phyloP scores from a whole-genome alignment of 768 basidiomycete species.

The Russula ochroleuca region DNA sequence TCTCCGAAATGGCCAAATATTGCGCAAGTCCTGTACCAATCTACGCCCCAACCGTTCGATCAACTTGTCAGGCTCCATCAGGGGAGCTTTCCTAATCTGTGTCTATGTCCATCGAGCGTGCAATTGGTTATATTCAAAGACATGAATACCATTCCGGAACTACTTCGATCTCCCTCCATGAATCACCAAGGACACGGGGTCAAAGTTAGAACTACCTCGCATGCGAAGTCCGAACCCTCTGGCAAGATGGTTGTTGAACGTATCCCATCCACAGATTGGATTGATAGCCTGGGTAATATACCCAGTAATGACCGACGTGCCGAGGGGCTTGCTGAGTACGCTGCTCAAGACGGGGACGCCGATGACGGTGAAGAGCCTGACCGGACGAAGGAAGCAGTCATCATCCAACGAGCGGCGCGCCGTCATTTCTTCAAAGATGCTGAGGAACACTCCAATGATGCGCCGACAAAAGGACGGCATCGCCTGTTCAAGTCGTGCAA shows the following conservation, averaged over 20 bases:
- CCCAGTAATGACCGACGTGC: background rate
- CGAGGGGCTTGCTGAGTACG: constrained; percentile 5
- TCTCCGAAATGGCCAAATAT: background rate
- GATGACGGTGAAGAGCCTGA: constrained; percentile 3
- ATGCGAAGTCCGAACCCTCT: background rate
- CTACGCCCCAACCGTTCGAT: constrained; percentile 9
- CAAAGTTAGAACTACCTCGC: background rate
- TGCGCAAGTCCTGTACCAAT: constrained; percentile 7
- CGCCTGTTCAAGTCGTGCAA: constrained; percentile 15
- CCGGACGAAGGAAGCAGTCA: background rate
- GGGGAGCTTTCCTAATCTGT: background rate
- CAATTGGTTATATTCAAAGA: background rate
- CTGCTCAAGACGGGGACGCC: constrained; percentile 1
- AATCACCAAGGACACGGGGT: background rate
- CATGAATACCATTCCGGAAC: background rate
- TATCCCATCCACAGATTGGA: background rate
- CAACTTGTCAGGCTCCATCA: constrained; percentile 8
- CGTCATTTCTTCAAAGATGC: background rate
- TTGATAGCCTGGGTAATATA: background rate
- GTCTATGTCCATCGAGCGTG: background rate
- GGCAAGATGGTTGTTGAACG: background rate
- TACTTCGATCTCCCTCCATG: background rate
- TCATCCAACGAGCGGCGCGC: constrained; percentile 16
- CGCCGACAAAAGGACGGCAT: background rate
- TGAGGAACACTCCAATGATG: background rate